These are phyloP conservation scores for Leucocoprinus leucothites DNA, from an alignment of 768 basidiomycete species.

Conservation along the genomic window DNA sequence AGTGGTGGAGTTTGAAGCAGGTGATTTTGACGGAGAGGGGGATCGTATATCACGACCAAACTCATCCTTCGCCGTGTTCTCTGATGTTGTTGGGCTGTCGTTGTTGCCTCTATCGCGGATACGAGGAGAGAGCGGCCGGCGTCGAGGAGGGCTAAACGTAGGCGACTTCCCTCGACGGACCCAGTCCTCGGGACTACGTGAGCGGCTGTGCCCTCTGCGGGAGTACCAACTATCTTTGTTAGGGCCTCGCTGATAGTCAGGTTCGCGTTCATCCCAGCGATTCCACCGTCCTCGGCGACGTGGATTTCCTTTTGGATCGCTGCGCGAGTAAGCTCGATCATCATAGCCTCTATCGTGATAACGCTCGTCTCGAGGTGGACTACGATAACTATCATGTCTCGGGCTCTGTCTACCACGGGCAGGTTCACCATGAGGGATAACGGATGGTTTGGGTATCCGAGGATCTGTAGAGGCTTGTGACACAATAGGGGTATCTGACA, in stretches of 20 bases:
- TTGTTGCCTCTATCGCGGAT: slow-evolving; percentile 22
- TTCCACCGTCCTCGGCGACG: slow-evolving; percentile 53
- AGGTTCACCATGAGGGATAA: slow-evolving; percentile 14
- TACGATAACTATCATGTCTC: slow-evolving; percentile 44
- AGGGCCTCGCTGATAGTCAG: slow-evolving; percentile 47
- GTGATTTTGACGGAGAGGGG: slow-evolving; percentile 35
- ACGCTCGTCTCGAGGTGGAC: slow-evolving; percentile 41
- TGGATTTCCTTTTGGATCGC: slow-evolving; percentile 49
- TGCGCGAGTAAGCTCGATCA: slow-evolving; percentile 47
- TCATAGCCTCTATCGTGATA: slow-evolving; percentile 48
- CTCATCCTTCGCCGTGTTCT: slow-evolving; percentile 63
- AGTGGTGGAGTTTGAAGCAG: slow-evolving; percentile 16
- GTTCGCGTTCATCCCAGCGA: slow-evolving; percentile 58
- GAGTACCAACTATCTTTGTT: slow-evolving; percentile 33
- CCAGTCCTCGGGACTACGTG: slow-evolving; percentile 70
- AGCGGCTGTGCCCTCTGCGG: slow-evolving; percentile 58
- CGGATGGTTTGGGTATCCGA: slow-evolving; percentile 16
- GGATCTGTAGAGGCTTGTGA: slow-evolving; percentile 10
- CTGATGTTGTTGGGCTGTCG: slow-evolving; percentile 6
- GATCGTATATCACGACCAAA: slow-evolving; percentile 81
- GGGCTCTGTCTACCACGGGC: slow-evolving; percentile 2
- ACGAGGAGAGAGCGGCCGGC: slow-evolving; percentile 32
- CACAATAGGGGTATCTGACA: slow-evolving; percentile 6
- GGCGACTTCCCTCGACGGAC: slow-evolving; percentile 48
- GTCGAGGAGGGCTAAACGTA: slow-evolving; percentile 59